Base-by-base conservation (phyloP, 2,329 filamentous ascomycete genomes). In the Sphaerostilbella broomeana region DNA sequence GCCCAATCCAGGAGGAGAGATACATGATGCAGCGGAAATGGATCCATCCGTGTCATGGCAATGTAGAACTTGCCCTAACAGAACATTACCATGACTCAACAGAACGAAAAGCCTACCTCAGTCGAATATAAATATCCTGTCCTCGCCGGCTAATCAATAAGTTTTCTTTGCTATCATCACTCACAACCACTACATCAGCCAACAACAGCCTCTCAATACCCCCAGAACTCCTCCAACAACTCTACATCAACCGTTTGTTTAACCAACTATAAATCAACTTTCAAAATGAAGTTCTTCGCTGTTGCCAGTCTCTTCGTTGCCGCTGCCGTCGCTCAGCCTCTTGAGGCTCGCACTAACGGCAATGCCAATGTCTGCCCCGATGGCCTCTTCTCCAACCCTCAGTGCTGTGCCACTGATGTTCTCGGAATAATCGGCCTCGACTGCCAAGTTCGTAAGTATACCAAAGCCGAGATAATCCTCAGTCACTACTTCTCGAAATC, bases 261-360 rank as follows among this genome's bases (percentile, higher is more conserved):
- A 21, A 38, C 26, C 10, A 25, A 31, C 5, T 4, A 11, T 16
- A n/a, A n/a, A n/a, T n/a, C n/a, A n/a, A n/a, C n/a, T 4, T 30
- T 39, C 31, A 47, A 42, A 19, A 50, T 49, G 47, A 49, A 47
- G 47, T 46, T 47, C 39, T 26, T 50, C 37, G 17, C 39, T 24
- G 25, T 46, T 31, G 41, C 41, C 18, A 26, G 45, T 28, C 32
- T 47, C 16, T 19, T 50, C 35, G 38, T 44, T 16, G 43, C 41
- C 28, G 32, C 36, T 33, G 41, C 43, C 15, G 17, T 44, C 13
- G 47, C 47, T 9, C 21, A 34, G 17, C 47, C 47, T 22, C 2
- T 16, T 3, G 30, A 34, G 15, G 26, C 9, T 19, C 22, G 18
- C 17, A 20, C 6, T 10, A 28, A 8, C 15, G 7, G 7, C 6